Percentiles rank a stretch among this genome's conserved stretches.
These are phyloP conservation scores for Leucocoprinus birnbaumii DNA, from an alignment of 768 basidiomycete species.

Conservation along the genomic window DNA sequence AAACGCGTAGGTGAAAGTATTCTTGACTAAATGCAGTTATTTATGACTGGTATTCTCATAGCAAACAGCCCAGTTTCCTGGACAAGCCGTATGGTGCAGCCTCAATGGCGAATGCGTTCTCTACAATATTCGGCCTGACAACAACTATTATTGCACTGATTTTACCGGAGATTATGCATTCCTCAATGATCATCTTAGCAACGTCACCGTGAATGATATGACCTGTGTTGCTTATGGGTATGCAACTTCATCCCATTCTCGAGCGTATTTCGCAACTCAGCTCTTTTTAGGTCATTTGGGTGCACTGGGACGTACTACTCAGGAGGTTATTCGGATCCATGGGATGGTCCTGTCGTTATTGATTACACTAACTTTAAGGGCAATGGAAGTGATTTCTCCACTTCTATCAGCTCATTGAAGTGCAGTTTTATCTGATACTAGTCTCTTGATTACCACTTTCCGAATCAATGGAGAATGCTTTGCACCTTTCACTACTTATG, in stretches of 20 bases:
- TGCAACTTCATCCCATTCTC: no score
- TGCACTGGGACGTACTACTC: neutral
- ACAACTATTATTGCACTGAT: neutral
- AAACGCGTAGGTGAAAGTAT: neutral
- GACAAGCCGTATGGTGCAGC: neutral
- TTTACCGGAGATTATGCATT: neutral
- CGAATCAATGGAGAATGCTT: neutral
- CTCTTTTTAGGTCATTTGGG: neutral
- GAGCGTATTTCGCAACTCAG: neutral
- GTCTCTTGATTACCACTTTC: neutral
- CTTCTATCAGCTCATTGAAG: neutral
- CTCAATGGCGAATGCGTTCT: neutral
- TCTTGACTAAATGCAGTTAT: neutral
- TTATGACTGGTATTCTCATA: neutral
- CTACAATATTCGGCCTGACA: neutral
- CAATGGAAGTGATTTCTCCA: neutral
- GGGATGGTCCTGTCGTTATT: neutral
- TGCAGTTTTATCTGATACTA: neutral
- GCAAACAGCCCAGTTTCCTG: neutral
- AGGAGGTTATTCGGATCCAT: neutral
- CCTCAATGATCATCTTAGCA: conserved; percentile 3
- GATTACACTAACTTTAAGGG: neutral
- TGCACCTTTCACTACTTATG: neutral
- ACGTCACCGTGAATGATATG: neutral
- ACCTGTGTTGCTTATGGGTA: neutral